Conservation (phyloP, 2,329 filamentous ascomycete species). For the Alternaria incomplexa region DNA sequence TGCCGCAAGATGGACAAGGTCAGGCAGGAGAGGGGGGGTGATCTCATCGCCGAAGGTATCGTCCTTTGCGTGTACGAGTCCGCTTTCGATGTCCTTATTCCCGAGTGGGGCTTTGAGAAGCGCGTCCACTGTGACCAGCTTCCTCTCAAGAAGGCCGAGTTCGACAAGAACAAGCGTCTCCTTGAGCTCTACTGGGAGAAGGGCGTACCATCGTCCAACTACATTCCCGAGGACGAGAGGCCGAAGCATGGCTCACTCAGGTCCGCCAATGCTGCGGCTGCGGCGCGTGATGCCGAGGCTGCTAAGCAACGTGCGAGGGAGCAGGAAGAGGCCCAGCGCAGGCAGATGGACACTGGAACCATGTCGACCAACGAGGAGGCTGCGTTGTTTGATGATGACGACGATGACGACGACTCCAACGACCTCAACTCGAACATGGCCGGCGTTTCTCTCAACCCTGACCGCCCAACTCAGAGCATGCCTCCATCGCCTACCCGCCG, state of each 20-base stretch:
- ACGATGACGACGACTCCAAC: slow-evolving; percentile 77
- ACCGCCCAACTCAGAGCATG: slow-evolving; percentile 93
- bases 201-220: slow-evolving; percentile 93
- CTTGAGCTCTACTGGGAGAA: slow-evolving; percentile 99
- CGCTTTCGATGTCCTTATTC: slow-evolving; percentile 96
- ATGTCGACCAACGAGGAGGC: slow-evolving; percentile 93
- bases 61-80: slow-evolving; percentile 98
- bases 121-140: slow-evolving; percentile 98
- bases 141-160: slow-evolving; percentile 98
- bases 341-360: slow-evolving; percentile 92
- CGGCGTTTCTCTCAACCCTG: slow-evolving; percentile 80
- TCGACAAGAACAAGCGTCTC: slow-evolving; percentile 92
- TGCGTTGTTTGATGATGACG: slow-evolving; percentile 93
- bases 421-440: slow-evolving; percentile 91
- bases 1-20: slow-evolving; percentile 96
- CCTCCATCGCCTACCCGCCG: slow-evolving; percentile 87
- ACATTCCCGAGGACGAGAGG: slow-evolving; percentile 94
- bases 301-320: slow-evolving; percentile 83
- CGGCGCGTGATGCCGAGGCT: slow-evolving; percentile 80
- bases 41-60: slow-evolving; percentile 93
- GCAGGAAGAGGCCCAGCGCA: slow-evolving; percentile 86
- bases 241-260: slow-evolving; percentile 81
- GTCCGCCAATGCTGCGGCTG: slow-evolving; percentile 75
- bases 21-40: slow-evolving; percentile 82
- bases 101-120: slow-evolving; percentile 99